Evolutionary conservation across 2,329 filamentous ascomycete species (phyloP), one percentile per base, ranked within the genome.

Genomic region (Aspergillus floridensis): DNA sequence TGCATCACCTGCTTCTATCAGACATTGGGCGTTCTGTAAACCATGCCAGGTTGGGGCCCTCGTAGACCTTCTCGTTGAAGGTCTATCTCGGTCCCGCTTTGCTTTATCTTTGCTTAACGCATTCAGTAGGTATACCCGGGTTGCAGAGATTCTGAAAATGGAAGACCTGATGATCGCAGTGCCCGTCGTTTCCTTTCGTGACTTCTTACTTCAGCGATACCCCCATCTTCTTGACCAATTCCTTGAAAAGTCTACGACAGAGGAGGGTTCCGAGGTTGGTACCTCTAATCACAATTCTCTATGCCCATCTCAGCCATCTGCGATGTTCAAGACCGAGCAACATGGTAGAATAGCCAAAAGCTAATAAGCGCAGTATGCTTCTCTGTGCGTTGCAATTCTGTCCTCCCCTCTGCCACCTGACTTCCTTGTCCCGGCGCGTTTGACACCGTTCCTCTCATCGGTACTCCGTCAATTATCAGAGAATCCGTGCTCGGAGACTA

Each of bases 81-180:
- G 79, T 26, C 70, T 86, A 38, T 76, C 80, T 35, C 76, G 79
- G 49, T 84, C 82, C 71, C 75, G 79, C 4, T 81, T 81, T 60
- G 78, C 82, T 5, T 65, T 85, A 57, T 72, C 77, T 31, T 73
- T 86, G 29, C 69, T 87, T 44, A 70, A 77, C n/a, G 69, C 65
- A 41, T 77, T 86, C 31, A 78, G 82, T 84, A 58, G 29, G 59
- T 54, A n/a, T 8, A 47, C 38, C 5, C 2, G 12, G 16, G 12
- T 29, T 8, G 48, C 46, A 21, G 26, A 14, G 14, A 35, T 16
- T 3, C 8, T 11, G 38, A 54, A 59, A 50, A 56, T 49, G 49
- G 58, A 50, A 29, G 7, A 55, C 51, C 55, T 68, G 47, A 70
- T 14, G 26, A n/a, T 16, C 32, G 16, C 56, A 79, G 76, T 66